A percentile compares a stretch with the other conserved stretches of the same genome.
Evolutionary conservation across 2,329 filamentous ascomycete genomes (phyloP).

Genomic region (Emericellopsis atlantica): DNA sequence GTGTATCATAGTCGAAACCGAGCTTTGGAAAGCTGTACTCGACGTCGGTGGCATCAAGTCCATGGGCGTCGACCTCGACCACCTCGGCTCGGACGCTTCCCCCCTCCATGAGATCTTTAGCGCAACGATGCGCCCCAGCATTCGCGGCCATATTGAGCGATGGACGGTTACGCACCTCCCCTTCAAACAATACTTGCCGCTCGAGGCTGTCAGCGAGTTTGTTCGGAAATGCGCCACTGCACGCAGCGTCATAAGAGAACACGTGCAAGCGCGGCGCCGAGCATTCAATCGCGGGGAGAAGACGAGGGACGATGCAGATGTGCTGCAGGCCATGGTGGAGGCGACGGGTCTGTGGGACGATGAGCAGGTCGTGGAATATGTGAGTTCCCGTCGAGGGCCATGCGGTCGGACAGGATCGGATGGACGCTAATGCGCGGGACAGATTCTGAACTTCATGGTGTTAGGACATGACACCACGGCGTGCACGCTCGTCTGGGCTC

Average conservation of each 20-base stretch:
- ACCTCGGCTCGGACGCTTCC: constrained; percentile 14
- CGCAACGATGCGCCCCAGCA: constrained; percentile 12
- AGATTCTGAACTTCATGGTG: constrained; percentile 28
- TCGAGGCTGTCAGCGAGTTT: constrained; percentile 22
- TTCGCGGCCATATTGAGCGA: constrained; percentile 12
- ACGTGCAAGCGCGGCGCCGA: constrained; percentile 5
- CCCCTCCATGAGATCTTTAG: constrained; percentile 10
- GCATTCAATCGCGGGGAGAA: constrained; percentile 1
- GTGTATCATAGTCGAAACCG: constrained; percentile 9
- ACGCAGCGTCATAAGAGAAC: constrained; percentile 14
- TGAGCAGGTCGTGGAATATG: constrained; percentile 15
- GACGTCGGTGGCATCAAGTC: constrained; percentile 20
- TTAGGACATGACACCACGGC: constrained; percentile 32
- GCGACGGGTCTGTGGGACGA: constrained; percentile 10
- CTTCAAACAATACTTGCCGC: constrained; percentile 19
- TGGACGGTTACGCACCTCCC: constrained; percentile 20
- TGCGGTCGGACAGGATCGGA: not conserved
- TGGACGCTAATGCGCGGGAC: not conserved
- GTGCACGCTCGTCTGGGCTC: constrained; percentile 25
- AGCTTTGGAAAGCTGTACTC: constrained; percentile 17
- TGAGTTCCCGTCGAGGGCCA: constrained; percentile 3
- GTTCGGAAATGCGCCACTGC: constrained; percentile 14
- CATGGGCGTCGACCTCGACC: constrained; percentile 19
- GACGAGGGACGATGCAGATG: constrained; percentile 5
- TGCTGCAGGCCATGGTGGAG: constrained; percentile 21